Base-by-base conservation (phyloP, 805 yeast genomes). In the Candida ulmi region DNA sequence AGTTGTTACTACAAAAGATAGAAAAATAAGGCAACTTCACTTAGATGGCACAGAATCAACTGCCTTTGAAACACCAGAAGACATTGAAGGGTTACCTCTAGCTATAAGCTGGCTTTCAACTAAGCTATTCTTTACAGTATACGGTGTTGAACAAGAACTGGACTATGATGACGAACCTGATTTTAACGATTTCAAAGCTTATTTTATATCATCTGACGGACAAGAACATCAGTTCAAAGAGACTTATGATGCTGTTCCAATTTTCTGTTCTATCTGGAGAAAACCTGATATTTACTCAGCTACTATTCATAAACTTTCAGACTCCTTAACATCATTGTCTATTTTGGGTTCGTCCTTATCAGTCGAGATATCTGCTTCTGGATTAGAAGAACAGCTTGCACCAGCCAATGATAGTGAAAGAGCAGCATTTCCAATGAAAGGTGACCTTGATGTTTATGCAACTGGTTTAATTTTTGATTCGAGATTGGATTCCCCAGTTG, bases 381-480 rank as follows among this genome's bases (percentile, higher is more conserved):
- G 76, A 2, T 48, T 62, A 1, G 35, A 48, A 0, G 58, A 60
- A 16, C 53, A 65, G 3, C 51, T 81, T 1, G 63, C 63, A 24
- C 80, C 80, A 8, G 58, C 72, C 3, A 83, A 83, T 48, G 96
- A 88, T 52, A 66, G 80, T 4, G 78, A 76, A 50, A 69, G 84
- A 36, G 95, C 95, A 0, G 71, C 77, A 19, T 64, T 87, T 45
- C 95, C 96, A 2, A 65, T 86, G 48, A 76, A 76, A 52, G 80
- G 76, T 8, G 80, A 68, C 3, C 80, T 73, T 37, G 95, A 87
- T 50, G 73, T 83, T 12, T 72, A 83, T 8, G 79, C 91, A 0
- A 63, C 84, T 17, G 96, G 96, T 5, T 47, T 84, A 11, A 77
- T 76, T 1, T 35, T 86, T 6, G 95, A 87, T 54, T 50, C 79